Base-by-base conservation (phyloP, 1,284 basidiomycete species). In the Austroboletus niveus region DNA sequence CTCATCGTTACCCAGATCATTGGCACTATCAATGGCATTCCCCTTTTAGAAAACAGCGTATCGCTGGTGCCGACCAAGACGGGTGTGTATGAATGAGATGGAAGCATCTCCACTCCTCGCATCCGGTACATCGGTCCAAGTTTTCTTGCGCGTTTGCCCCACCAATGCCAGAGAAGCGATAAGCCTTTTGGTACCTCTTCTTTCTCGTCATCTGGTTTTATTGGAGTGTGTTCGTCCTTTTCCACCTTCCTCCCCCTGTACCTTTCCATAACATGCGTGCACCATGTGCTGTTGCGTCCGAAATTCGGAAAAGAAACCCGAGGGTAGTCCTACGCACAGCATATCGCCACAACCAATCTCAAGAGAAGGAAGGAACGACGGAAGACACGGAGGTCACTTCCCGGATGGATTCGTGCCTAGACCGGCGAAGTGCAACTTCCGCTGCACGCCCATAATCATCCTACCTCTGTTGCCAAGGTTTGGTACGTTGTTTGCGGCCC, bases 261-360 rank as follows among this genome's bases (percentile, higher is more conserved):
- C 48, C 47, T 49, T 43, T 43, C 44, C 35, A 8, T 9, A 20
- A 8, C 7, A n/a, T 35, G 15, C 15, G n/a, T 38, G 36, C 15
- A 17, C 9, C 36, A 50, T 44, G 35, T 35, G 29, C 36, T 43
- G 36, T 30, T 41, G 35, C 8, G 41, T 36, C 8, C 22, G 20
- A 32, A 9, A 15, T 30, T 31, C 39, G 1, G 48, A 53, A 57
- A 53, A 41, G 57, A 35, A 59, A 38, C 11, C 12, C 38, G 24
- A 34, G 36, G 53, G 50, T 43, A n/a, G 36, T 17, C 36, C 36
- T 38, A 17, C 36, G n/a, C 36, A 17, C 36, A 17, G 36, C 36
- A 38, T 38, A 17, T 38, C 12, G 34, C 4, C 34, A 2, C 29
- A 8, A 29, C 29, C 8, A 29, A 35, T 35, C 15, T 35, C 34